These are phyloP conservation scores for Ambrosia hybrid DNA, from an alignment of 140 eudicot species.

Conservation along the genomic window DNA sequence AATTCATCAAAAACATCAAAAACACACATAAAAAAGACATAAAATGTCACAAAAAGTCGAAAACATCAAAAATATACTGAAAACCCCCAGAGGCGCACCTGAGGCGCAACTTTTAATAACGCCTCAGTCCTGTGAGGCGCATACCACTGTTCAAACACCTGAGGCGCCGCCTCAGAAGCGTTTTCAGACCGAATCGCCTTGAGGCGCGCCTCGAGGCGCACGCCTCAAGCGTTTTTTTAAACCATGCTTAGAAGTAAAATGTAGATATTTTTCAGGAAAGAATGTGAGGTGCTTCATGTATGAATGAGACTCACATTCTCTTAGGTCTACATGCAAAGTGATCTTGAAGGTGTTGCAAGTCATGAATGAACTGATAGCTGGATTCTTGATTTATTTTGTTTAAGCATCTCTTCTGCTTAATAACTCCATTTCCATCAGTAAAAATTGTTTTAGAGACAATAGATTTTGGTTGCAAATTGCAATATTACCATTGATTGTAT, in stretches of 20 bases:
- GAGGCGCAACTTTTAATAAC: no score
- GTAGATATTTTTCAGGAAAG: neutral
- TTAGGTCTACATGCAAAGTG: conserved; percentile 14
- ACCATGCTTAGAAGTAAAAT: conserved; percentile 5
- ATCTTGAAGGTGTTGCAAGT: conserved; percentile 12
- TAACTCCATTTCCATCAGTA: neutral
- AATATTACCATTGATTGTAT: neutral
- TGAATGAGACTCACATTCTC: conserved; percentile 2
- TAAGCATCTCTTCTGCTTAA: conserved; percentile 5
- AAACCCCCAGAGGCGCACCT: no score
- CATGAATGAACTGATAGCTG: neutral
- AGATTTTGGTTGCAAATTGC: neutral
- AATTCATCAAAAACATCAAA: no score
- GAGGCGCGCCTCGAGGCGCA: no score
- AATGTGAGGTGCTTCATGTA: conserved; percentile 4
- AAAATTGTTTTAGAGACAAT: neutral
- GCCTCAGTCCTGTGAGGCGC: no score
- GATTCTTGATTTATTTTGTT: neutral
- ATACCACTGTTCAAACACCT: no score
- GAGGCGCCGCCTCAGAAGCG: no score
- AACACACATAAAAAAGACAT: no score
- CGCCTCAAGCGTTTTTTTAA: no score
- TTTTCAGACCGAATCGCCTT: no score
- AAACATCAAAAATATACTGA: no score
- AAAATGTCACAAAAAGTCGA: no score